Base-by-base conservation (phyloP, 2,329 filamentous ascomycete species). In the Botrytis elliptica region DNA sequence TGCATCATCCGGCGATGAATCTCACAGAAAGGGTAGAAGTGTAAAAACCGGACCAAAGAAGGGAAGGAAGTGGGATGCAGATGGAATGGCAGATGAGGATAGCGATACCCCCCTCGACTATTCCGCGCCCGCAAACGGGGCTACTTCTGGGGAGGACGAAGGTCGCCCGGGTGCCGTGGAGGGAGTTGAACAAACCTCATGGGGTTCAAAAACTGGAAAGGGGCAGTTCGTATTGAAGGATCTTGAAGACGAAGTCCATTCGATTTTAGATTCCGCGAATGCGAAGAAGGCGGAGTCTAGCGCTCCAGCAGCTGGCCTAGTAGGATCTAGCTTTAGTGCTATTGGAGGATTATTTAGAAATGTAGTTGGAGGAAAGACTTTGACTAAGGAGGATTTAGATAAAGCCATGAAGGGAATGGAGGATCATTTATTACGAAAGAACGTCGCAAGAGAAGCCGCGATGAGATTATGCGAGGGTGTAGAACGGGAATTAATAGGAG, bases 331-430 rank as follows among this genome's bases (percentile, higher is more conserved):
- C 72, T 86, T 97, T 73, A 94, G 90, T 81, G 93, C 93, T 22
- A 92, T 98, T 76, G 91, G 93, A 71, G 93, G 94, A 29, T 88
- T 98, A 73, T 97, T 99, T 85, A 90, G 94, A 77, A 98, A 98
- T 81, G 92, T 99, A 57, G 92, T 99, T 0, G 96, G 96, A 72
- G 96, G 97, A 76, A 98, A 98, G 85, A 93, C 92, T 0, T 85
- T 99, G 79, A 97, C 94, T 1, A 93, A 94, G 82, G 89, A 92
- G 77, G 95, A 98, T 80, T 87, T 99, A 36, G 92, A 94, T 75
- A 97, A 97, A 82, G 93, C 96, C 2, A 91, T 99, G 85, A 96
- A 95, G 83, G 93, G 92, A 46, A 98, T 99, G 94, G 94, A 98
- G 81, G 94, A 97, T 73, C 95, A 98, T 82, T 86, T 99, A 10